A percentile compares a stretch with the other conserved stretches of the same genome.
Conservation (phyloP, 2,329 filamentous ascomycete species). For the Pseudogymnoascus sp. region DNA sequence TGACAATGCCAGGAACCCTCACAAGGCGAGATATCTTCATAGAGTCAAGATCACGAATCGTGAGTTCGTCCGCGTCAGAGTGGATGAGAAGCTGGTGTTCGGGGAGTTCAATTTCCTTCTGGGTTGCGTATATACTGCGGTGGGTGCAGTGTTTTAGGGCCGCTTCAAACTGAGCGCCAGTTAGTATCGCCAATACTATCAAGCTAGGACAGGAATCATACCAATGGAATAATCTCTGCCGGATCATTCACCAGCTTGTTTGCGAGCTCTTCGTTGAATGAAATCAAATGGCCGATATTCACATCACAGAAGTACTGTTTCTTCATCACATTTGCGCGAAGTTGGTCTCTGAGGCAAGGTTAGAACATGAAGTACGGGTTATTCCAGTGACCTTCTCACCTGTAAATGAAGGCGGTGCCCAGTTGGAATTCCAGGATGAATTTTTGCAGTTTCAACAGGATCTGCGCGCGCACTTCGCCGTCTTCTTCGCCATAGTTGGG, state of each 20-base stretch:
- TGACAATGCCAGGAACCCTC: slow-evolving; percentile 92
- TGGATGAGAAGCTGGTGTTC: slow-evolving; percentile 93
- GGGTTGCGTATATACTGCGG: slow-evolving; percentile 79
- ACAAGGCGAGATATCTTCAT: slow-evolving; percentile 91
- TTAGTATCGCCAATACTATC: background rate
- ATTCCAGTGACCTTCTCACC: slow-evolving; percentile 42
- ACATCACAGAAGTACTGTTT: slow-evolving; percentile 96
- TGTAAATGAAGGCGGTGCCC: slow-evolving; percentile 91
- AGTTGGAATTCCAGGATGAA: slow-evolving; percentile 92
- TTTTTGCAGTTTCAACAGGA: slow-evolving; percentile 73
- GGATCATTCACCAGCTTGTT: slow-evolving; percentile 85
- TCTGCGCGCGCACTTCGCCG: slow-evolving; percentile 56
- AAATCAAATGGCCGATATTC: slow-evolving; percentile 91
- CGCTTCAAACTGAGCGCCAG: slow-evolving; percentile 59
- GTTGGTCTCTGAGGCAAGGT: slow-evolving; percentile 62
- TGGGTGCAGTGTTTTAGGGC: slow-evolving; percentile 88
- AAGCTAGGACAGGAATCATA: slow-evolving; percentile 35
- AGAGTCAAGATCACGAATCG: slow-evolving; percentile 89
- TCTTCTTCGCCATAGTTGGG: slow-evolving; percentile 55
- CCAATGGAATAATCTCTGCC: slow-evolving; percentile 83
- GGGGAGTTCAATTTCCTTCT: slow-evolving; percentile 58
- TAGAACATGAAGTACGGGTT: background rate
- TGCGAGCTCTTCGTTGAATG: slow-evolving; percentile 90
- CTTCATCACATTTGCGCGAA: slow-evolving; percentile 86
- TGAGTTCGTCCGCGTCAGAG: slow-evolving; percentile 81